These are phyloP conservation scores for Pythium myriotylum DNA, from an alignment of 352 stramenopile species.

Conservation along the genomic window DNA sequence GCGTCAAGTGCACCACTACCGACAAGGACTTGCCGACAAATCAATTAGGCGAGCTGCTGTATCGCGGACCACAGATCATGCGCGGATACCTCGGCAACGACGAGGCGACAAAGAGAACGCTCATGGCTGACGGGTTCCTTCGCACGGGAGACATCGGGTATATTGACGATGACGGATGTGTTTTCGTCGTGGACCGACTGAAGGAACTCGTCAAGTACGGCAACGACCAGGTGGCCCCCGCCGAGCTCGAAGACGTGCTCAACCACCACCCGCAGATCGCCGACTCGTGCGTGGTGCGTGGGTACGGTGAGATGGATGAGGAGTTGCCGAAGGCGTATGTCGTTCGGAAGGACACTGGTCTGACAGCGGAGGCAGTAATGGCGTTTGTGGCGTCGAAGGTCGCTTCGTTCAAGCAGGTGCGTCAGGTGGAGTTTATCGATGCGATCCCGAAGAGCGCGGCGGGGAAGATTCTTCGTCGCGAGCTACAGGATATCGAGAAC, in stretches of 20 bases:
- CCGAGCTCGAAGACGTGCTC: slow-evolving; percentile 91
- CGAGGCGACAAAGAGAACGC: slow-evolving; percentile 77
- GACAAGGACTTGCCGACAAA: slow-evolving; percentile 35
- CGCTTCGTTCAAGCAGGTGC: slow-evolving; percentile 72
- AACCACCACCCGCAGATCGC: slow-evolving; percentile 64
- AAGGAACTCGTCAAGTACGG: slow-evolving; percentile 98
- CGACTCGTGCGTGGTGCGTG: slow-evolving; percentile 54
- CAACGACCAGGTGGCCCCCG: slow-evolving; percentile 90
- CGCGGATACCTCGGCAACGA: slow-evolving; percentile 87
- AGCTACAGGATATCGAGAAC: slow-evolving; percentile 47
- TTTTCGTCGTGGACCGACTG: slow-evolving; percentile 92
- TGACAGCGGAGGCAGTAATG: slow-evolving; percentile 66
- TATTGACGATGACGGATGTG: slow-evolving; percentile 92
- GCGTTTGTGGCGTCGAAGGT: slow-evolving; percentile 77
- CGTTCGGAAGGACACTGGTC: slow-evolving; percentile 58
- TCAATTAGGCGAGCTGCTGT: slow-evolving; percentile 66
- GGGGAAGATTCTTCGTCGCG: slow-evolving; percentile 92
- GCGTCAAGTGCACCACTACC: slow-evolving; percentile 41
- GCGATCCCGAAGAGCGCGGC: slow-evolving; percentile 90
- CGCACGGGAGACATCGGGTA: slow-evolving; percentile 90
- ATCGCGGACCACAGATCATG: slow-evolving; percentile 42
- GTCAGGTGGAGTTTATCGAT: slow-evolving; percentile 82
- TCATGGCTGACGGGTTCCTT: slow-evolving; percentile 84
- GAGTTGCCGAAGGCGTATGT: slow-evolving; percentile 93
- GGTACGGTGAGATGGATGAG: slow-evolving; percentile 54